Conservation (phyloP, 805 yeast genomes). For the Limtongia smithiae region DNA sequence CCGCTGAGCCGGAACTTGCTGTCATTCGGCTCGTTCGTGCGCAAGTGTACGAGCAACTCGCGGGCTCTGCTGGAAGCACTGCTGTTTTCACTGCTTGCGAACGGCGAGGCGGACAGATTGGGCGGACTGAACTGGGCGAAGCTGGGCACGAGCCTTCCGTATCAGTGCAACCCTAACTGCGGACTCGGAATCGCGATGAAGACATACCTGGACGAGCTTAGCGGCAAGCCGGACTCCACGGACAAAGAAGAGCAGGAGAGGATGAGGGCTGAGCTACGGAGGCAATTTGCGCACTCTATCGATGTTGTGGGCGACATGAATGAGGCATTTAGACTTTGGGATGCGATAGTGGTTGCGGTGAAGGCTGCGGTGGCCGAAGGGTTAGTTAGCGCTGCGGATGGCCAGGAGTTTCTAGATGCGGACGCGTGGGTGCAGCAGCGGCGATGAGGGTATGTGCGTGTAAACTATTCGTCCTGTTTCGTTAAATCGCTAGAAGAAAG, state of each 20-base stretch:
- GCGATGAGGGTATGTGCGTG: constrained; percentile 1
- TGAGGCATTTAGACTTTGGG: constrained; percentile 35
- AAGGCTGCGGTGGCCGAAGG: constrained; percentile 24
- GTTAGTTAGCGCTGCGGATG: constrained; percentile 13
- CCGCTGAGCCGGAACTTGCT: constrained; percentile 66
- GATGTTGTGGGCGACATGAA: constrained; percentile 31
- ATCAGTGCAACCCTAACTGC: constrained; percentile 57
- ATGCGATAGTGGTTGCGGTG: constrained; percentile 30
- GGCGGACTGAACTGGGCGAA: constrained; percentile 54
- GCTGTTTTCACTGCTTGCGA: constrained; percentile 49
- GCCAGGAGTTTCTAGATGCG: constrained; percentile 17
- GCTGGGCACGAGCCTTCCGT: constrained; percentile 55
- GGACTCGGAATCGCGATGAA: constrained; percentile 59
- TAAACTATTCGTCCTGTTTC: too few relatives aligned
- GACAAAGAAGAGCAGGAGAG: constrained; percentile 14
- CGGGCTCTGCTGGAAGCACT: constrained; percentile 55
- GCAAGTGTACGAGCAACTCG: constrained; percentile 48
- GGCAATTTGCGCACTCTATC: constrained; percentile 32
- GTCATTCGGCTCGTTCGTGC: constrained; percentile 62
- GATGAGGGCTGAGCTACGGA: constrained; percentile 23
- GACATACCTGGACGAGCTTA: constrained; percentile 46
- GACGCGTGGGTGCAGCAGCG: constrained; percentile 59
- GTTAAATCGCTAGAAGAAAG: too few relatives aligned
- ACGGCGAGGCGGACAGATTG: constrained; percentile 57
- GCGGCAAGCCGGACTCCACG: constrained; percentile 21